A percentile compares a stretch with the other conserved stretches of the same genome.
Conservation (phyloP, 768 basidiomycete species). For the Mycena albidolilacea region DNA sequence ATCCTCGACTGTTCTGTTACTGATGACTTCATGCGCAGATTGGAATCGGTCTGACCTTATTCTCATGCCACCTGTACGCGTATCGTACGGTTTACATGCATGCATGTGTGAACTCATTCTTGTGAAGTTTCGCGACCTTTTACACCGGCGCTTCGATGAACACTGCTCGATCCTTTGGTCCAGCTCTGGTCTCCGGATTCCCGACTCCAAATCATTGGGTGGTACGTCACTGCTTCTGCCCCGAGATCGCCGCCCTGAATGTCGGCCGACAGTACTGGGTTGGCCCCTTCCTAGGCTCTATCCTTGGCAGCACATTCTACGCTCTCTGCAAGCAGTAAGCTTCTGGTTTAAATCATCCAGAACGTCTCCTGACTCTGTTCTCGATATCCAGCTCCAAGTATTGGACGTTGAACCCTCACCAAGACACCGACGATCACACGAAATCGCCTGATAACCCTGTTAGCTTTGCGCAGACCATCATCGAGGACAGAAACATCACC, state of each 20-base stretch:
- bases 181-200: conserved; percentile 77
- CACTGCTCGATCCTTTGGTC: conserved; percentile 78
- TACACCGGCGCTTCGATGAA: conserved; percentile 81
- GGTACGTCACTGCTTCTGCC: conserved; percentile 53
- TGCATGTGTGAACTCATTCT: neutral
- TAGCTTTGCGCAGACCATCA: conserved; percentile 39
- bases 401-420: conserved; percentile 66
- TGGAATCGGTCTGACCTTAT: conserved; percentile 77
- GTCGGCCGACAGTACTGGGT: conserved; percentile 70
- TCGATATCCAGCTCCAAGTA: conserved; percentile 57
- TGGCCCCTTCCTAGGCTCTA: conserved; percentile 76
- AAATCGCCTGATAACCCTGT: conserved; percentile 59
- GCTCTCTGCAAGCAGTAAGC: conserved; percentile 65
- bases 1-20: conserved; percentile 7
- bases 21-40: conserved; percentile 51
- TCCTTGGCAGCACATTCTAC: conserved; percentile 74
- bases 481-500: conserved; percentile 20
- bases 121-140: conserved; percentile 66
- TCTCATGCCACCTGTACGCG: conserved; percentile 72
- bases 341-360: neutral
- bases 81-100: neutral
- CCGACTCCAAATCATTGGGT: conserved; percentile 70
- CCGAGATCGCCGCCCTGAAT: conserved; percentile 15
- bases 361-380: conserved; percentile 10
- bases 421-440: conserved; percentile 56